phyloP scores from a whole-genome alignment of 169 alveolate genomes.

The Plasmodium coatneyi region DNA sequence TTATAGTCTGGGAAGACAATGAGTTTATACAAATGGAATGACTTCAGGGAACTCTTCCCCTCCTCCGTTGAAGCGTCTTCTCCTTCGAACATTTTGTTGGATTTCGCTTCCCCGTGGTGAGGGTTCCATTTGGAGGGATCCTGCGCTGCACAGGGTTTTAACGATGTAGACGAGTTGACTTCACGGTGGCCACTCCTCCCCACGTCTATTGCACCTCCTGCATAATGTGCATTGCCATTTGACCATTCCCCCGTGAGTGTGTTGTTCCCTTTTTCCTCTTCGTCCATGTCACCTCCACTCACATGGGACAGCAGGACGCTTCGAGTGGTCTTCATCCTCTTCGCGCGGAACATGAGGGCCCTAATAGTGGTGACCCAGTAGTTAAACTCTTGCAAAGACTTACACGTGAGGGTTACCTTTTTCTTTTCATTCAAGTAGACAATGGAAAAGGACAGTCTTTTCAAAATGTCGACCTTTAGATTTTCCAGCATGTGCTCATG shows the following conservation, averaged over 20 bases:
- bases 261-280: not conserved
- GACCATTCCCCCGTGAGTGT: not conserved
- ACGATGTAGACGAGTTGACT: not conserved
- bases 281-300: not conserved
- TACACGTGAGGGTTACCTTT: conserved; percentile 53
- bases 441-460: conserved; percentile 38
- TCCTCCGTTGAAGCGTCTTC: not conserved
- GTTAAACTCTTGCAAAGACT: conserved; percentile 35
- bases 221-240: not conserved
- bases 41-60: not conserved
- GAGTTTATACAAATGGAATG: conserved; percentile 20
- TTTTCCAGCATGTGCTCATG: conserved; percentile 21
- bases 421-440: conserved; percentile 41
- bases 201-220: not conserved
- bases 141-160: not conserved
- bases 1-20: conserved; percentile 40
- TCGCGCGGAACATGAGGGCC: conserved; percentile 40
- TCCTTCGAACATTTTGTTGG: not conserved
- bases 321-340: conserved; percentile 11
- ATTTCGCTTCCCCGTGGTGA: not conserved
- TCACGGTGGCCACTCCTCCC: not conserved
- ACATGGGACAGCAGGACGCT: conserved; percentile 21
- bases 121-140: not conserved
- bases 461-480: conserved; percentile 12
- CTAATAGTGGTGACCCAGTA: conserved; percentile 44